Evolutionary conservation across 2,329 filamentous ascomycete genomes (phyloP), one percentile per base, ranked within the genome.

Genomic region (Aureobasidium musti): DNA sequence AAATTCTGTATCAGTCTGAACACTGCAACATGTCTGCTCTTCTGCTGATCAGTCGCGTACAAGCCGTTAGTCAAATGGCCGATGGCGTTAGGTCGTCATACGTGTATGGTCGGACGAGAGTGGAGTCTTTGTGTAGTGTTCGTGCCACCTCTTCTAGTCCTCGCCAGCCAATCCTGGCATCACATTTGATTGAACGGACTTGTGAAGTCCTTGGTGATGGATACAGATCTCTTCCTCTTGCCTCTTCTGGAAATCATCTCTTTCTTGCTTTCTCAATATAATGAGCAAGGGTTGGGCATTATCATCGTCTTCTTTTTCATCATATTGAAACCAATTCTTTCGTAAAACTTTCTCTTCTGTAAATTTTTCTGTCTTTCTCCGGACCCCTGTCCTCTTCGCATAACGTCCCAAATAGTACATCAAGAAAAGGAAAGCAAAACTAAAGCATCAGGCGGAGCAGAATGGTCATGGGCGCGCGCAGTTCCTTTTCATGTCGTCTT

Each of bases 341-440:
- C 43, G 28, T 26, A 19, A n/a, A 47, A 61, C 57, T 61, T 49
- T 61, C 30, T 61, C 57, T 61, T 61, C 35, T 61, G 41, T 61
- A 61, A 21, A 47, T 61, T 47, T 61, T 61, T 61, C 57, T 47
- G 57, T 61, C 57, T 61, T 61, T 61, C 57, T 61, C 57, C n/a
- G 13, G 17, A 26, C 26, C 17, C 41, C 21, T 19, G 17, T 49
- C 23, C 57, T 14, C 7, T 14, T 28, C 35, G 53, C 17, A 23
- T n/a, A 41, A 19, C 10, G 41, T 1, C 41, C 43, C n/a, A 49
- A 26, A 37, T 26, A 61, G 30, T 61, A 47, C 37, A n/a, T 49
- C 30, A 61, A 35, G 43, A 61, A 61, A 49, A 26, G n/a, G 19
- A 37, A 47, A 35, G 41, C 28, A 68, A 33, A 33, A 33, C 19